phyloP scores from a whole-genome alignment of 768 basidiomycete genomes.

The Botryobasidium botryosum region DNA sequence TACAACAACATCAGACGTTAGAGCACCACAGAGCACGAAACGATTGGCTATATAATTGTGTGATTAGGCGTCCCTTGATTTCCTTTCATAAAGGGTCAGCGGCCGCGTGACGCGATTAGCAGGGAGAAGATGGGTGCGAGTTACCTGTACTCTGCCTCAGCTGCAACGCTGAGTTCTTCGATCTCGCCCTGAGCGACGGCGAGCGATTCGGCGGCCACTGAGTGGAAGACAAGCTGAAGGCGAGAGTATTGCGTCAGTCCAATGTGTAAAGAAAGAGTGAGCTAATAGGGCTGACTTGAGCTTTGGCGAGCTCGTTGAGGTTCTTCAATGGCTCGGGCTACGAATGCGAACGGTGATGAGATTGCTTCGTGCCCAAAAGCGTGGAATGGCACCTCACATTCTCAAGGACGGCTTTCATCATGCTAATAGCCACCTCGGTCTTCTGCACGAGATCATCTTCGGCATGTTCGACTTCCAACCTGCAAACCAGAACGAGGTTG shows the following conservation, averaged over 20 bases:
- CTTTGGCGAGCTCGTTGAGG: constrained; percentile 79
- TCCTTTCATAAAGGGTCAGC: background rate
- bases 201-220: constrained; percentile 62
- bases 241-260: background rate
- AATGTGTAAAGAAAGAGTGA: background rate
- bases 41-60: background rate
- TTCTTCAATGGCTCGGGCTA: constrained; percentile 95
- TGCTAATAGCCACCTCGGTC: constrained; percentile 90
- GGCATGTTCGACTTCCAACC: constrained; percentile 77
- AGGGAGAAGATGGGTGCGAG: background rate
- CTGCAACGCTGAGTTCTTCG: constrained; percentile 81
- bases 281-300: constrained; percentile 41
- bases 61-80: constrained; percentile 1
- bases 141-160: constrained; percentile 89
- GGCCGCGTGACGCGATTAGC: background rate
- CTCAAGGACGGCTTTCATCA: constrained; percentile 97
- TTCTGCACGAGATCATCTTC: constrained; percentile 95
- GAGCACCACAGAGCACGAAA: background rate
- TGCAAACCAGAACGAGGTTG: constrained; percentile 4
- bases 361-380: background rate
- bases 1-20: no score
- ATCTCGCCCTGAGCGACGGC: constrained; percentile 78
- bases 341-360: background rate
- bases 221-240: constrained; percentile 48
- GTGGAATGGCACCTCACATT: constrained; percentile 44